These are phyloP conservation scores for Calonectria pseudoturangicola DNA, from an alignment of 2,329 filamentous ascomycete species.

Conservation along the genomic window DNA sequence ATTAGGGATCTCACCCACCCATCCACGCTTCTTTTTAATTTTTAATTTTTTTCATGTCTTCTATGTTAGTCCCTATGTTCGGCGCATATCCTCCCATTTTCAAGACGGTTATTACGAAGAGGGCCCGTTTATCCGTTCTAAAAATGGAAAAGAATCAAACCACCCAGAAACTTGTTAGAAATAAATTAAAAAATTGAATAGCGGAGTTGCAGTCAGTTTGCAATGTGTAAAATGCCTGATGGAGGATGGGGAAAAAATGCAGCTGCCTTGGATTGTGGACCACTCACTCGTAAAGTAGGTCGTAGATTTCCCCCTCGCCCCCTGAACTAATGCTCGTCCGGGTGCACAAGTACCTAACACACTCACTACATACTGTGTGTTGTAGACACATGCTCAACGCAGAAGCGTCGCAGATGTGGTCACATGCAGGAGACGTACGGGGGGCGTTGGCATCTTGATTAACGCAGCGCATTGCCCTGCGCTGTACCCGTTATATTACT, in stretches of 20 bases:
- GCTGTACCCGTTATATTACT: slow-evolving; percentile 6
- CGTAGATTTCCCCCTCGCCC: slow-evolving; percentile 7
- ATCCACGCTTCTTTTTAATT: not conserved
- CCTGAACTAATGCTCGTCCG: slow-evolving; percentile 12
- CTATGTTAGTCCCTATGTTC: not conserved
- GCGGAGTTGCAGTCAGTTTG: slow-evolving; percentile 1
- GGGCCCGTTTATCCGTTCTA: too few species aligned
- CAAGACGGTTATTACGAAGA: not conserved
- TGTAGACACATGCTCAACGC: slow-evolving; percentile 40
- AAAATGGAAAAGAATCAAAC: not conserved
- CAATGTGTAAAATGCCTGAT: not conserved
- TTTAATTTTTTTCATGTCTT: not conserved
- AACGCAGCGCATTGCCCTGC: slow-evolving; percentile 12
- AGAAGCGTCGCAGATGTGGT: slow-evolving; percentile 39
- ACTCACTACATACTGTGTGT: not conserved
- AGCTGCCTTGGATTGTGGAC: slow-evolving; percentile 18
- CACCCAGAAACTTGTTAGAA: not conserved
- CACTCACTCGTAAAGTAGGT: slow-evolving; percentile 9
- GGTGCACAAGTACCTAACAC: too few species aligned
- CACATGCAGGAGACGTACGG: slow-evolving; percentile 14
- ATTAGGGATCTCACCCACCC: slow-evolving; percentile 13
- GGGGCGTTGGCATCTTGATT: not conserved
- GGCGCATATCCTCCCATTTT: not conserved
- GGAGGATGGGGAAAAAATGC: not conserved
- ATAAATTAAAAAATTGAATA: not conserved